These are phyloP conservation scores for Monilinia laxa DNA, from an alignment of 2,329 filamentous ascomycete species.

Conservation along the genomic window DNA sequence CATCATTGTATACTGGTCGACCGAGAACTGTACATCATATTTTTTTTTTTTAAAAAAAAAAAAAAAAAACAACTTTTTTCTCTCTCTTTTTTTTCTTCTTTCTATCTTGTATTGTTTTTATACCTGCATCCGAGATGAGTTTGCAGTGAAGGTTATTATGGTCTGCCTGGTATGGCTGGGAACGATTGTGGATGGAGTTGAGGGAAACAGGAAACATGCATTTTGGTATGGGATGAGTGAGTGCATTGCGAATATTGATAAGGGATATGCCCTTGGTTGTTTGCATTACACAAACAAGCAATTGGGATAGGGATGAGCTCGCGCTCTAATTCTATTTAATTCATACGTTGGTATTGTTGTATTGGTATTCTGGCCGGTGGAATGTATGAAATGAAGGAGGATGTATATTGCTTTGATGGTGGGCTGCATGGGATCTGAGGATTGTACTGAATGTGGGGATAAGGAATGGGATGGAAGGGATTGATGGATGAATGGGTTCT, in stretches of 20 bases:
- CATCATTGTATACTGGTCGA: conserved; percentile 25
- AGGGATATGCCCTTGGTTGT: neutral
- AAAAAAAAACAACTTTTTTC: neutral
- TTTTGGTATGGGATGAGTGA: conserved; percentile 8
- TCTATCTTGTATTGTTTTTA: conserved; percentile 20
- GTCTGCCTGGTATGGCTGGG: conserved; percentile 4
- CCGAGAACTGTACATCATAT: conserved; percentile 22
- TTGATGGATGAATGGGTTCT: neutral
- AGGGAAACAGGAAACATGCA: conserved; percentile 1
- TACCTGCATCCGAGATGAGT: neutral
- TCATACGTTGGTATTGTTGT: conserved; percentile 19
- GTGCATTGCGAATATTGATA: neutral
- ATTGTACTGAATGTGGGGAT: too few relatives aligned
- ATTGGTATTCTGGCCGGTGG: conserved; percentile 4
- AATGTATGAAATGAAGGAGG: neutral
- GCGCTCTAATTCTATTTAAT: conserved; percentile 3
- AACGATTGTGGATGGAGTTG: conserved; percentile 11
- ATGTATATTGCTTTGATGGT: neutral
- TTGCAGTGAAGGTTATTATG: neutral
- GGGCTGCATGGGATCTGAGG: neutral
- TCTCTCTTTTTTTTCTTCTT: neutral
- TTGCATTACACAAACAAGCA: conserved; percentile 11
- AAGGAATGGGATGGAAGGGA: neutral
- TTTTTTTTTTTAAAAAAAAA: too few relatives aligned
- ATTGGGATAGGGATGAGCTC: conserved; percentile 18